phyloP scores from a whole-genome alignment of 2,329 filamentous ascomycete genomes.

The Dendrostoma leiphaemia region DNA sequence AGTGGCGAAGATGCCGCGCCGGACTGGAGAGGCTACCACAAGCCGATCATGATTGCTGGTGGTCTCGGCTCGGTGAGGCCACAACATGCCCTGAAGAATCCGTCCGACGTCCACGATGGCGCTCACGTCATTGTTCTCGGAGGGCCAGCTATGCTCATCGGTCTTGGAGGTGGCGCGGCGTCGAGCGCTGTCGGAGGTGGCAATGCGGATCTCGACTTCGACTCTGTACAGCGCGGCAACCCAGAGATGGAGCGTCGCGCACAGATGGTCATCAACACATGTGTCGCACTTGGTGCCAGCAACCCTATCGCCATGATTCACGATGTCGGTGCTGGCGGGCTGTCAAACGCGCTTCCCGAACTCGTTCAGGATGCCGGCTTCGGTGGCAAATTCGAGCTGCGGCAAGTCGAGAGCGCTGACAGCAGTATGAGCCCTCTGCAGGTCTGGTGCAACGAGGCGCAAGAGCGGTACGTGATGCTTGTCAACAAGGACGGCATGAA shows the following conservation, averaged over 20 bases:
- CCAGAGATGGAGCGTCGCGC: slow-evolving; percentile 93
- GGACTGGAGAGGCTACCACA: slow-evolving; percentile 90
- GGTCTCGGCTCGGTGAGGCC: slow-evolving; percentile 91
- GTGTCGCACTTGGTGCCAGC: slow-evolving; percentile 75
- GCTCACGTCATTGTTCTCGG: slow-evolving; percentile 90
- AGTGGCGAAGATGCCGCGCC: slow-evolving; percentile 48
- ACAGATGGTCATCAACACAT: slow-evolving; percentile 97
- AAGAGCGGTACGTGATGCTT: slow-evolving; percentile 92
- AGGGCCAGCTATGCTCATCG: slow-evolving; percentile 96
- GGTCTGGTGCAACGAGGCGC: slow-evolving; percentile 97
- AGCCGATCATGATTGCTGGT: slow-evolving; percentile 97
- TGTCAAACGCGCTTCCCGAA: slow-evolving; percentile 74
- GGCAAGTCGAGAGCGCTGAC: slow-evolving; percentile 88
- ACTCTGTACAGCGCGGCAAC: slow-evolving; percentile 95
- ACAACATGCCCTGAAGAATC: slow-evolving; percentile 84
- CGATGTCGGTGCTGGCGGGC: slow-evolving; percentile 90
- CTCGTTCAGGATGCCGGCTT: slow-evolving; percentile 89
- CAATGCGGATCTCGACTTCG: slow-evolving; percentile 91
- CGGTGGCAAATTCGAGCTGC: slow-evolving; percentile 89
- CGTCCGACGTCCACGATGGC: slow-evolving; percentile 76
- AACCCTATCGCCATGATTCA: slow-evolving; percentile 97
- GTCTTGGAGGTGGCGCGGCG: slow-evolving; percentile 90
- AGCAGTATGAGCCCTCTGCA: slow-evolving; percentile 91
- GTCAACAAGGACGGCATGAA: slow-evolving; percentile 80
- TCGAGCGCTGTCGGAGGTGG: slow-evolving; percentile 85